Percentiles rank a stretch among this genome's conserved stretches.
These are phyloP conservation scores for Peterozyma xylosa DNA, from an alignment of 805 yeast genomes.

Conservation along the genomic window DNA sequence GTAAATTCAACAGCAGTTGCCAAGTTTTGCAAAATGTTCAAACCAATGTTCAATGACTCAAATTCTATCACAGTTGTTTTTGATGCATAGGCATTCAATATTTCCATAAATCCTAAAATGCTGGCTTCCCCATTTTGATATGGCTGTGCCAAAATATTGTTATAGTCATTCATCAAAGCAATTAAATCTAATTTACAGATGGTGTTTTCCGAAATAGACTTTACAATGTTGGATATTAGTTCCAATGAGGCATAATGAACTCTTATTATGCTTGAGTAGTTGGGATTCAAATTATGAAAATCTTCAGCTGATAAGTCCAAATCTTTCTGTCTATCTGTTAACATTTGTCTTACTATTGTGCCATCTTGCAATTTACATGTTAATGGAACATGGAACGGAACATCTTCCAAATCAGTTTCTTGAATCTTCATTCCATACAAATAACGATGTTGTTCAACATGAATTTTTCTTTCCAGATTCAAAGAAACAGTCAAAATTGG, in stretches of 20 bases:
- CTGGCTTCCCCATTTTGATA: constrained; percentile 21
- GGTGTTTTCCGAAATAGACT: constrained; percentile 11
- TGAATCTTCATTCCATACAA: constrained; percentile 14
- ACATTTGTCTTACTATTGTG: constrained; percentile 27
- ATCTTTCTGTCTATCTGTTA: constrained; percentile 33
- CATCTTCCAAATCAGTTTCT: constrained; percentile 35
- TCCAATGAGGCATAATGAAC: constrained; percentile 33
- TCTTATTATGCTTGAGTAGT: constrained; percentile 38
- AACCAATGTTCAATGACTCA: constrained; percentile 26
- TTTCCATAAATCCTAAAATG: constrained; percentile 23
- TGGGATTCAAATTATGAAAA: constrained; percentile 34
- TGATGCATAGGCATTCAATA: constrained; percentile 21
- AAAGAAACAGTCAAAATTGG: constrained; percentile 39
- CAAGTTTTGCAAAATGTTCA: constrained; percentile 26
- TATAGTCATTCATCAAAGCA: constrained; percentile 30
- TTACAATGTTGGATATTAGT: constrained; percentile 17
- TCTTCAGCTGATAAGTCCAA: constrained; percentile 23
- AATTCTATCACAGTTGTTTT: constrained; percentile 19
- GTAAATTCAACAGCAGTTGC: constrained; percentile 19
- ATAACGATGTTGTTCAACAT: constrained; percentile 30
- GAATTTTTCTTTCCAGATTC: constrained; percentile 19
- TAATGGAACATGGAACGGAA: constrained; percentile 59
- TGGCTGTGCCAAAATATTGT: constrained; percentile 26
- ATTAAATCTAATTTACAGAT: constrained; percentile 25
- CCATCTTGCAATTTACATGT: constrained; percentile 29